Conservation (phyloP, 1,284 basidiomycete genomes). For the Ceratobasidium sp. region DNA sequence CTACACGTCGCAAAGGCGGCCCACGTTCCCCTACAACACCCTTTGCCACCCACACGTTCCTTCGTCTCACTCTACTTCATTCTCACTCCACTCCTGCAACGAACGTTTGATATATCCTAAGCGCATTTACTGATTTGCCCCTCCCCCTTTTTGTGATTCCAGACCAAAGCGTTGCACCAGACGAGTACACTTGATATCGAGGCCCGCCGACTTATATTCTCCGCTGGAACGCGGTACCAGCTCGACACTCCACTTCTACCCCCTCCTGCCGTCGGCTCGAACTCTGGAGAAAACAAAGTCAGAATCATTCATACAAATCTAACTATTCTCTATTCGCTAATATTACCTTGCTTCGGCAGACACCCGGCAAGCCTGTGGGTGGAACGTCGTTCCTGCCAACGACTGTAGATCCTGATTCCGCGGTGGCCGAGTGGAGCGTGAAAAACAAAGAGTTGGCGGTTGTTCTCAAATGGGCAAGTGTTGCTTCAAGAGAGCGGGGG, state of each 20-base stretch:
- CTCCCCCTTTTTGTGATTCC: background rate
- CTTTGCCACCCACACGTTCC: constrained; percentile 8
- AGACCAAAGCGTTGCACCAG: constrained; percentile 29
- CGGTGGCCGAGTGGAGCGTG: constrained; percentile 36
- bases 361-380: constrained; percentile 13
- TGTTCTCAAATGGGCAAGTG: constrained; percentile 37
- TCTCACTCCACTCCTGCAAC: too few relatives aligned
- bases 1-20: too few relatives aligned
- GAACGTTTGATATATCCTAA: too few relatives aligned
- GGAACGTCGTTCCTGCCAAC: constrained; percentile 31
- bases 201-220: constrained; percentile 34
- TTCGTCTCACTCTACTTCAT: background rate
- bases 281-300: background rate
- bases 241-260: constrained; percentile 38
- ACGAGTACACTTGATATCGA: constrained; percentile 37
- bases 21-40: background rate
- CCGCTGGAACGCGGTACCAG: constrained; percentile 34
- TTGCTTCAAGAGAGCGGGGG: constrained; percentile 20
- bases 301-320: too few relatives aligned
- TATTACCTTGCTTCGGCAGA: too few relatives aligned
- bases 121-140: background rate
- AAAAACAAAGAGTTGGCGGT: constrained; percentile 27
- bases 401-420: constrained; percentile 37
- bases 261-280: constrained; percentile 17
- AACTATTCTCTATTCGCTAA: too few relatives aligned